Conservation (phyloP, 2,329 filamentous ascomycete species). For the Dothistroma pini region DNA sequence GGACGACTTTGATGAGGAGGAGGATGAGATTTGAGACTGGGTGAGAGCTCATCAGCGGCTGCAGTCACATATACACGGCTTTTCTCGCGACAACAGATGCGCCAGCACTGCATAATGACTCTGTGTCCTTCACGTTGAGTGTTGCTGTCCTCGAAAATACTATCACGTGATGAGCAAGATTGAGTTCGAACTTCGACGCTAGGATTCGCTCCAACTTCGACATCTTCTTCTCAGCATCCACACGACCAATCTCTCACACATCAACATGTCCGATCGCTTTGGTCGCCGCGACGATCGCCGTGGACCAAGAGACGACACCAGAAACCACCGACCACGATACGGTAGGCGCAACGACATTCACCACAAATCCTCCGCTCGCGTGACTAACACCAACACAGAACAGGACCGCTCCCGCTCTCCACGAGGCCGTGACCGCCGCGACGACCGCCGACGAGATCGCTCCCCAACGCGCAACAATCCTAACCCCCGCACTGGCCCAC, state of each 20-base stretch:
- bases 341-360: constrained; percentile 16
- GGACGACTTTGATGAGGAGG: constrained; percentile 95
- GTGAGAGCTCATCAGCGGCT: neutral
- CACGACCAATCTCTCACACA: neutral
- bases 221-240: neutral
- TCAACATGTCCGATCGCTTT: constrained; percentile 26
- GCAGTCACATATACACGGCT: neutral
- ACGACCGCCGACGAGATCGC: constrained; percentile 30
- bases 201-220: neutral
- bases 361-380: constrained; percentile 7
- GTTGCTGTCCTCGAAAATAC: neutral
- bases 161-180: neutral
- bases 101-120: neutral
- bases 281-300: constrained; percentile 26
- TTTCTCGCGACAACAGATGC: neutral
- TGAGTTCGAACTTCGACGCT: neutral
- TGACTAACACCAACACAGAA: constrained; percentile 18
- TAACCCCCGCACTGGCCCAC: constrained; percentile 18
- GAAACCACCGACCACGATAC: constrained; percentile 27
- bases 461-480: constrained; percentile 23
- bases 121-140: neutral
- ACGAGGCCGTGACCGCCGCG: constrained; percentile 28
- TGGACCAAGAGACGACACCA: constrained; percentile 24
- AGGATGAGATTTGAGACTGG: constrained; percentile 71
- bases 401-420: constrained; percentile 32